Conservation (phyloP, 768 basidiomycete genomes). For the Boletus coccyginus region DNA sequence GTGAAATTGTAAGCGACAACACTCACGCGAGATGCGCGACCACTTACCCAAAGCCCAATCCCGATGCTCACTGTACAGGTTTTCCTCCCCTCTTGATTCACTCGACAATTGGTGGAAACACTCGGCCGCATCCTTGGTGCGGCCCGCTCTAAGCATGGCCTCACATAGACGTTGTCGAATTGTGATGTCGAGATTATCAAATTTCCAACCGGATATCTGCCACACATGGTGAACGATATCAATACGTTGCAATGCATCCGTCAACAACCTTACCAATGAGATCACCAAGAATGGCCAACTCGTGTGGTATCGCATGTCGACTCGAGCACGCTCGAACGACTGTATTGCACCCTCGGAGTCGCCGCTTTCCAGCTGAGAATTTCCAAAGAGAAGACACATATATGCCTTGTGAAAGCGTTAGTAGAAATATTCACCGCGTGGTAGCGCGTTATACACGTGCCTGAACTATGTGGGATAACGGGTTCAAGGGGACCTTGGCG, state of each 20-base stretch:
- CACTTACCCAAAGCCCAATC: background rate
- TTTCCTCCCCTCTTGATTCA: background rate
- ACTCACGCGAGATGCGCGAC: no score
- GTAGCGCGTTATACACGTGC: no score
- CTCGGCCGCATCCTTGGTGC: background rate
- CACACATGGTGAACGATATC: background rate
- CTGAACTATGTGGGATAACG: background rate
- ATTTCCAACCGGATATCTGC: background rate
- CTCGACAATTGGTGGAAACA: background rate
- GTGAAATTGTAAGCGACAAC: no score
- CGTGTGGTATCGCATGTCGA: background rate
- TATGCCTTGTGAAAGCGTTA: background rate
- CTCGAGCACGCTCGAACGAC: background rate
- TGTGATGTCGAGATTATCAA: background rate
- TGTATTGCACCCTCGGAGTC: background rate
- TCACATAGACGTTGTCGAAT: background rate
- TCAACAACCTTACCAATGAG: constrained; percentile 1
- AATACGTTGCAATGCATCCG: background rate
- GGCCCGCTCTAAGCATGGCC: background rate
- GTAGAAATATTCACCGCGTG: no score
- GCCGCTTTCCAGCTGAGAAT: background rate
- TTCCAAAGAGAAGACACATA: background rate
- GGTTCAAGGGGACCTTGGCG: no score
- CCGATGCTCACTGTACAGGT: no score
- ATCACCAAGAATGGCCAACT: background rate